Percentiles rank a stretch among this genome's conserved stretches.
phyloP scores from a whole-genome alignment of 2,329 filamentous ascomycete species.

The Simplicillium sp. region DNA sequence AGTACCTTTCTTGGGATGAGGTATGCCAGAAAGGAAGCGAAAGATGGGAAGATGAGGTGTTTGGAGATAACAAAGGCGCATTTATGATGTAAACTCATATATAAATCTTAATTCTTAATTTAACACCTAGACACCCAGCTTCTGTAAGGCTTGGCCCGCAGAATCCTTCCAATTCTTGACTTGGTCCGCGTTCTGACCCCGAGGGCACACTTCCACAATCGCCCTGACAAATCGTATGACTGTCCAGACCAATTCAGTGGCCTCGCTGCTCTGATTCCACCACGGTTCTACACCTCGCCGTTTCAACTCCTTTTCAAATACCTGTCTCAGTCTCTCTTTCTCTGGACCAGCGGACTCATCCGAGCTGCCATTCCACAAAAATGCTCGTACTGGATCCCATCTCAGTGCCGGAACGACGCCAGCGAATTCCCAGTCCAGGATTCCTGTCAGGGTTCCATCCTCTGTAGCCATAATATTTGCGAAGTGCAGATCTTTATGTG shows the following conservation, averaged over 20 bases:
- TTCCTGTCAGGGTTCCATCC: slow-evolving; percentile 16
- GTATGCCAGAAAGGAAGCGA: slow-evolving; percentile 20
- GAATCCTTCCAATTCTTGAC: slow-evolving; percentile 11
- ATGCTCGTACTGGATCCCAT: slow-evolving; percentile 25
- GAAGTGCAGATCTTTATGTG: slow-evolving; percentile 28
- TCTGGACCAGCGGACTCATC: slow-evolving; percentile 11
- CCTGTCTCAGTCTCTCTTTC: slow-evolving; percentile 11
- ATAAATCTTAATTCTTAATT: not conserved
- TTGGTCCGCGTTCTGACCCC: slow-evolving; percentile 12
- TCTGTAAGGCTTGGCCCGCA: slow-evolving; percentile 6
- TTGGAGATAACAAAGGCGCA: slow-evolving; percentile 21
- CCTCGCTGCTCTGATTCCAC: slow-evolving; percentile 8
- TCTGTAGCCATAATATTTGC: slow-evolving; percentile 24
- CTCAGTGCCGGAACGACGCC: slow-evolving; percentile 20
- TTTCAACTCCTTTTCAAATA: slow-evolving; percentile 15
- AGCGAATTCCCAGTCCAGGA: slow-evolving; percentile 28
- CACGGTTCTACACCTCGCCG: slow-evolving; percentile 9
- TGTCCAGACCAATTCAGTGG: slow-evolving; percentile 16
- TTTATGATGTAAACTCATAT: slow-evolving; percentile 9
- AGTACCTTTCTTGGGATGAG: slow-evolving; percentile 17
- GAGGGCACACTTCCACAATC: slow-evolving; percentile 18
- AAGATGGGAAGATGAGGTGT: slow-evolving; percentile 22
- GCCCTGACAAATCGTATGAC: slow-evolving; percentile 17
- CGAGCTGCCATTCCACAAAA: slow-evolving; percentile 21
- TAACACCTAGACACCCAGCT: slow-evolving; percentile 7